Base-by-base conservation (phyloP, 148 eudicot genomes). In the Persicaria maculosa region DNA sequence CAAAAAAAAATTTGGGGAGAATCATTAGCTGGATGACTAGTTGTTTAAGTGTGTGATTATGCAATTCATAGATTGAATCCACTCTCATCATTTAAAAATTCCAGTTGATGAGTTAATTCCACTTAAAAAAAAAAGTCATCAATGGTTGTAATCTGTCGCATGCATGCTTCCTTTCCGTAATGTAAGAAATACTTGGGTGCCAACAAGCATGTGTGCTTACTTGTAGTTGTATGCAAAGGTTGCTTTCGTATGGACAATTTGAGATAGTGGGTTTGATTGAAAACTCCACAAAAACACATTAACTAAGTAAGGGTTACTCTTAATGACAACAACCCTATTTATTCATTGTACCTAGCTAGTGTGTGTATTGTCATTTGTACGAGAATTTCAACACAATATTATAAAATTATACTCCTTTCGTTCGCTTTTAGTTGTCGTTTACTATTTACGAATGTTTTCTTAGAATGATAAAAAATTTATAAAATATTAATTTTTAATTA, bases 181-280 rank as follows among this genome's bases (percentile, higher is more conserved):
- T 65, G 16, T 65, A 40, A 65, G 47, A 40, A 12, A 7, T 17
- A 65, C 70, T 65, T 65, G 40, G 40, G 2, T 65, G 15, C 46
- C 46, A 43, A 25, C 44, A 62, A 62, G 68, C 68, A 36, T 62
- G 68, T 25, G 16, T 31, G 40, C 40, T 31, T 31, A 31, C 43
- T 62, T 62, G 16, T 15, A 19, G 9, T 64, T 64, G 45, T 31
- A 40, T 64, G 69, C 69, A 20, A 31, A 7, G 45, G 46, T 64
- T 65, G 46, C 70, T 65, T 65, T 65, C 67, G 67, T 12, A 20
- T 25, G 67, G 67, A 59, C 67, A 22, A 59, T 3, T 5, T 25
- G 8, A 10, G 36, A 1, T 64, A 64, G 69, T 64, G 69, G 45
- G 45, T 36, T 64, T 64, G 45, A 64, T 64, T 64, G 7, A 31